Base-by-base conservation (phyloP, 2,329 filamentous ascomycete genomes). In the Orbilia oligospora region DNA sequence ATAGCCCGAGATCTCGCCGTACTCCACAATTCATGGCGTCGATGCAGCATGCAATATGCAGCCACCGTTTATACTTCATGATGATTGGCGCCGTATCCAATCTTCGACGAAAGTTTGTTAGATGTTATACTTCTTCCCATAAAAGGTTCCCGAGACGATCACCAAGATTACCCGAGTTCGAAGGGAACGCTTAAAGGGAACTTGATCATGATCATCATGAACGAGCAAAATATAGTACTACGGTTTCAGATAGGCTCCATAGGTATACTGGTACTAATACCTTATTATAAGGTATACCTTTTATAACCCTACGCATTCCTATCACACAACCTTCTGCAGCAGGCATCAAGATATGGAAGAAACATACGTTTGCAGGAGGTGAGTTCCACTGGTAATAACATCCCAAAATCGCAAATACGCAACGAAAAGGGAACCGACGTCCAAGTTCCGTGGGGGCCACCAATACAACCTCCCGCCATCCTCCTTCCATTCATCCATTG, bases 21-120 rank as follows among this genome's bases (percentile, higher is more conserved):
- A 71, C 73, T 77, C 73, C 73, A 77, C 73, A 77, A 44, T 75
- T 36, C 48, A 68, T 75, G 64, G 71, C 67, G 65, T 76, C 65
- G 65, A 58, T 69, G 72, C 65, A 76, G 64, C 30, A 70, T 76
- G 65, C 63, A 73, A 38, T 33, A 49, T 71, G 67, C 75, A 78
- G 63, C 75, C 75, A 72, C 75, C 53, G 63, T 71, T 36, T 67
- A 78, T 63, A 49, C 63, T 51, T 38, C 68, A 56, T 58, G 44
- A 46, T 78, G 75, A 78, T 78, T 78, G 68, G 73, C 63, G 56
- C 56, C 33, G 49, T 72, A 44, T 49, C 48, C 36, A 30, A 67
- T 41, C 48, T 68, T 61, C 56, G 1, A 49, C 55, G 18, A 63
- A 38, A 51, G 22, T 72, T 22, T 30, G 61, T 46, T 67, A 56